Base-by-base conservation (phyloP, 257 asterid genomes). In the Gentiana straminea region DNA sequence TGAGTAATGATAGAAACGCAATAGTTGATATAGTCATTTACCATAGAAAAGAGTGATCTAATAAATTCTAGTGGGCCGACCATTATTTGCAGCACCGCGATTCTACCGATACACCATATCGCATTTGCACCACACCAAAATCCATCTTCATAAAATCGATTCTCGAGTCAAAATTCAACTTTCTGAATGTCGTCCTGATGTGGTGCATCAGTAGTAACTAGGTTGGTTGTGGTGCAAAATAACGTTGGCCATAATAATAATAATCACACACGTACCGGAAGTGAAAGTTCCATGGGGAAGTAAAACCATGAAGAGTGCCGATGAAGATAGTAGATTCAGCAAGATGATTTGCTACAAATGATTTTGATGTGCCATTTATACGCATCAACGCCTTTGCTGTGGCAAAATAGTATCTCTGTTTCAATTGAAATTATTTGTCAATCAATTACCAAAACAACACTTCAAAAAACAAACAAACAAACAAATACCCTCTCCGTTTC, bases 351-450 rank as follows among this genome's bases (percentile, higher is more conserved):
- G 95, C 97, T 47, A 92, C 82, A 50, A 76, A 79, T 39, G 98
- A 92, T 71, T 88, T 92, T 51, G 98, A 83, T 12, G 98, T 92
- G 49, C 98, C 98, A 15, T 88, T 92, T 49, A 92, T 78, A 64
- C 98, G 79, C 98, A 92, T 92, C 66, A 88, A 59, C 68, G 81
- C 94, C 75, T 85, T 85, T 7, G 97, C 98, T 12, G 97, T 79
- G 35, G 89, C 68, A 68, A 60, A 88, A 67, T 92, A 92, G 75
- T 92, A 92, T 68, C 64, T 80, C 98, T 91, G 85, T 53, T 48
- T 5, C 55, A 37, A 46, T 52, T 45, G 55, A 13, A 64, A 50
- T 33, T 24, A 24, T 24, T 24, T 24, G 24, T 24, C 24, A 24
- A 24, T 24, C 24, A 24, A 24, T 24, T 24, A 24, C 34, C 35